Evolutionary conservation across 169 alveolate species (phyloP).

Genomic region (Amoebophrya sp.): DNA sequence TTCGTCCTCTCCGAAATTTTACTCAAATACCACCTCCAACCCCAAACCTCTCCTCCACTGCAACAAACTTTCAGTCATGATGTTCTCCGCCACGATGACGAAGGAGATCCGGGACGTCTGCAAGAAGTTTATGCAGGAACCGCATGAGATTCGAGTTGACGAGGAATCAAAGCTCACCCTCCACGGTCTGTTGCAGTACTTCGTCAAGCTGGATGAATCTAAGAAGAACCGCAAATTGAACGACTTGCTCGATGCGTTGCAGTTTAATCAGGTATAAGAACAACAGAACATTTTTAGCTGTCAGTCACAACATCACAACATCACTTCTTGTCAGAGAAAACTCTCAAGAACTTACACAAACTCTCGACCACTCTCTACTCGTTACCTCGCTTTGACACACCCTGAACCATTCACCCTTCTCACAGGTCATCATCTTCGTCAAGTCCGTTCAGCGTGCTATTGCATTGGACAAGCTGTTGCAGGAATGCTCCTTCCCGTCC

Average conservation of each 20-base stretch:
- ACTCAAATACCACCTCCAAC: too few relatives aligned
- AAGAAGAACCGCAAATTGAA: constrained; percentile 91
- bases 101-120: constrained; percentile 91
- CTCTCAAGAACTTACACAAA: constrained; percentile 33
- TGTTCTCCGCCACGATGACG: constrained; percentile 97
- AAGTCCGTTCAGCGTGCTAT: constrained; percentile 87
- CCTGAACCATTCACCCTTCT: constrained; percentile 60
- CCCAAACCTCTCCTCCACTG: too few relatives aligned
- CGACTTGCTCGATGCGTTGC: constrained; percentile 90
- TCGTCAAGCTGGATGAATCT: constrained; percentile 89
- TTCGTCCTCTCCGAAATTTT: too few relatives aligned
- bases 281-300: constrained; percentile 60
- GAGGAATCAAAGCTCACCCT: constrained; percentile 95
- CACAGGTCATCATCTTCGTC: constrained; percentile 94
- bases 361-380: constrained; percentile 43
- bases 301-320: constrained; percentile 56
- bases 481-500: constrained; percentile 95
- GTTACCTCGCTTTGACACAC: constrained; percentile 29
- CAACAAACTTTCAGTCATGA: too few relatives aligned
- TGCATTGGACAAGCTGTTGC: constrained; percentile 84
- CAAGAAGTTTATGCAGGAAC: constrained; percentile 90
- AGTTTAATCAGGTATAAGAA: constrained; percentile 86
- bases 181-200: constrained; percentile 96
- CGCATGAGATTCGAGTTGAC: constrained; percentile 90
- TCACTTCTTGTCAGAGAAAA: constrained; percentile 35